Evolutionary conservation across 306 rosid genomes (phyloP).

Genomic region (Quercus alba): DNA sequence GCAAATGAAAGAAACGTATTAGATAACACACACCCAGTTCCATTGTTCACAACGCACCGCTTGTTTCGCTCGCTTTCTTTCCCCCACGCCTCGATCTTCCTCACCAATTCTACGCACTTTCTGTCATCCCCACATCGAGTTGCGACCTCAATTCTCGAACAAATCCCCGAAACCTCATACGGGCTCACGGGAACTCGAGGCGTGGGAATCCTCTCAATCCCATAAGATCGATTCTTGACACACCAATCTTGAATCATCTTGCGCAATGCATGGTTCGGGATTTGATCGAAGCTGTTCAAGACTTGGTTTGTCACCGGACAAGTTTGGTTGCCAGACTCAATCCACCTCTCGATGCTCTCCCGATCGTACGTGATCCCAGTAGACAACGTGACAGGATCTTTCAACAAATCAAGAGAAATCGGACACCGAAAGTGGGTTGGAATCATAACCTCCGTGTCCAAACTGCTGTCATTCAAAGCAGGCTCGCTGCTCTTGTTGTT

Average conservation of each 20-base stretch:
- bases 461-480: conserved; percentile 13
- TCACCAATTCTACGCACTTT: conserved; percentile 45
- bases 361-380: conserved; percentile 86
- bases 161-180: conserved; percentile 42
- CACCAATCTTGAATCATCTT: conserved; percentile 90
- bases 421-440: conserved; percentile 78
- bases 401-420: conserved; percentile 76
- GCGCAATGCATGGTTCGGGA: conserved; percentile 73
- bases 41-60: conserved; percentile 43
- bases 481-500: conserved; percentile 28
- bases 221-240: conserved; percentile 54
- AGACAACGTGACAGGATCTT: conserved; percentile 72
- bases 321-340: conserved; percentile 58
- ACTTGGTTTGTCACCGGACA: conserved; percentile 71
- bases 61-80: conserved; percentile 81
- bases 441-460: conserved; percentile 45
- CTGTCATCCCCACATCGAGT: conserved; percentile 33
- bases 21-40: conserved; percentile 37
- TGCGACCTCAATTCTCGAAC: conserved; percentile 34
- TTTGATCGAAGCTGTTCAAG: conserved; percentile 41
- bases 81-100: conserved; percentile 63
- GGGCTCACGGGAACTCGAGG: conserved; percentile 66
- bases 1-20: conserved; percentile 51
- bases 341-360: conserved; percentile 81
- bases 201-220: conserved; percentile 89